These are phyloP conservation scores for Arabidopsis thaliana DNA, from an alignment of 345 rosid genomes.

Conservation along the genomic window DNA sequence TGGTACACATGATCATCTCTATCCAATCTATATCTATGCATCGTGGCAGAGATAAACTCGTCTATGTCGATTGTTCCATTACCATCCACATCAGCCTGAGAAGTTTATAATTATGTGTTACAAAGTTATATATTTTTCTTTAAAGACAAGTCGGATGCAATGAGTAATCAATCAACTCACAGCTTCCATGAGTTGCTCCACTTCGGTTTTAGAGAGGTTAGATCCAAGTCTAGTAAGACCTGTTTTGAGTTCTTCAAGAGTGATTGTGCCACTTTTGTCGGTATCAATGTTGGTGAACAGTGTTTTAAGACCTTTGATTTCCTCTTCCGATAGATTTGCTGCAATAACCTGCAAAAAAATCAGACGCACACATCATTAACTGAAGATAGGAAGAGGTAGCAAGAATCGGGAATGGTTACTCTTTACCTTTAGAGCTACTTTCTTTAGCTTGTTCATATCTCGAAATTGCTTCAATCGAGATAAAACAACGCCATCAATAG, in stretches of 20 bases:
- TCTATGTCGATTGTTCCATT: constrained; percentile 39
- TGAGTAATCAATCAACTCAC: constrained; percentile 48
- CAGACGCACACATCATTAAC: constrained; percentile 1
- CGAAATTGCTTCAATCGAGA: constrained; percentile 85
- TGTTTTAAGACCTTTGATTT: constrained; percentile 64
- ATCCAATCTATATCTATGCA: constrained; percentile 67
- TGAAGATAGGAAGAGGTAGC: background rate
- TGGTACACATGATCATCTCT: constrained; percentile 61
- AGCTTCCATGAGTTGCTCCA: constrained; percentile 80
- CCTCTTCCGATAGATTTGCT: constrained; percentile 67
- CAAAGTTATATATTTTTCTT: background rate
- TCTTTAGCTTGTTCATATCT: constrained; percentile 84
- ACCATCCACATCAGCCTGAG: constrained; percentile 79
- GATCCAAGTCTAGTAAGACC: constrained; percentile 73
- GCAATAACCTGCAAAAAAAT: constrained; percentile 63
- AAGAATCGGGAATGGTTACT: background rate
- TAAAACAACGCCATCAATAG: constrained; percentile 70
- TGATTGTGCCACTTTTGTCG: constrained; percentile 75
- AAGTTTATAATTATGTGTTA: background rate
- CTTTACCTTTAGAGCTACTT: constrained; percentile 80
- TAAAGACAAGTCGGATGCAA: background rate
- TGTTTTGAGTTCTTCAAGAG: constrained; percentile 69
- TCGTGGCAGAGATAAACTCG: constrained; percentile 69
- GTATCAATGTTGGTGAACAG: constrained; percentile 75
- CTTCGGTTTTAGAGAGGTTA: constrained; percentile 73